Percentiles rank a stretch among this genome's conserved stretches.
Evolutionary conservation across 208 protist species (phyloP).

Genomic region (Endotrypanum monterogeii): DNA sequence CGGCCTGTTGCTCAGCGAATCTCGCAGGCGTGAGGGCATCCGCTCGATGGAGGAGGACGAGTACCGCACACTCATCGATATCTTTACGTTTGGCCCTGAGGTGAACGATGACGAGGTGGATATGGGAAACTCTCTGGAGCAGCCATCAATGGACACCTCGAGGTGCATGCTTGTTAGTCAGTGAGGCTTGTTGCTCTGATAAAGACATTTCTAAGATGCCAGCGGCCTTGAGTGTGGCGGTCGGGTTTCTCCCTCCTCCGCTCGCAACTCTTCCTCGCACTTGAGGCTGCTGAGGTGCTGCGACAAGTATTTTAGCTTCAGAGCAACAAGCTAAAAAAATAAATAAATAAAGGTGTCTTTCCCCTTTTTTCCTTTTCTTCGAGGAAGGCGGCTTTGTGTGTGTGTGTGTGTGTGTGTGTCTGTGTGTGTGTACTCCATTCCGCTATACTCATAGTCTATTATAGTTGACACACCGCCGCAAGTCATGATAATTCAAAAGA

Average conservation of each 20-base stretch:
- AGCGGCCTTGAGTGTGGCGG: neutral
- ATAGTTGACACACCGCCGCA: no score
- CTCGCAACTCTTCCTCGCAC: neutral
- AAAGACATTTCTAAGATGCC: neutral
- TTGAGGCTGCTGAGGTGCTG: neutral
- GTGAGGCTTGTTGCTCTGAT: neutral
- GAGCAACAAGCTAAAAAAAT: neutral
- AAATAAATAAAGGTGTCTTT: neutral
- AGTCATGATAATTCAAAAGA: no score
- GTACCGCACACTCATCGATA: constrained; percentile 30
- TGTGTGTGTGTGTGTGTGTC: no score
- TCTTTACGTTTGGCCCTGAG: constrained; percentile 50
- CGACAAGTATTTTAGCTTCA: no score
- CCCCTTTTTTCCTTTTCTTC: no score
- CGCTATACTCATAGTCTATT: no score
- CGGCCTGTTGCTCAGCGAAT: constrained; percentile 38
- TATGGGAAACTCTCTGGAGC: constrained; percentile 4
- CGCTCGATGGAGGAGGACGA: constrained; percentile 27
- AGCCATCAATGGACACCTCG: neutral
- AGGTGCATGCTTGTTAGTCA: neutral
- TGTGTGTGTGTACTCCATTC: no score
- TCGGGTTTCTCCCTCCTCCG: no score
- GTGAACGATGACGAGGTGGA: constrained; percentile 48
- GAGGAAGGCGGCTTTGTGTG: no score
- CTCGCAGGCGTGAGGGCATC: constrained; percentile 39